Percentiles rank a stretch among this genome's conserved stretches.
phyloP scores from a whole-genome alignment of 139 green algal species.

The Coccomyxa sp. region DNA sequence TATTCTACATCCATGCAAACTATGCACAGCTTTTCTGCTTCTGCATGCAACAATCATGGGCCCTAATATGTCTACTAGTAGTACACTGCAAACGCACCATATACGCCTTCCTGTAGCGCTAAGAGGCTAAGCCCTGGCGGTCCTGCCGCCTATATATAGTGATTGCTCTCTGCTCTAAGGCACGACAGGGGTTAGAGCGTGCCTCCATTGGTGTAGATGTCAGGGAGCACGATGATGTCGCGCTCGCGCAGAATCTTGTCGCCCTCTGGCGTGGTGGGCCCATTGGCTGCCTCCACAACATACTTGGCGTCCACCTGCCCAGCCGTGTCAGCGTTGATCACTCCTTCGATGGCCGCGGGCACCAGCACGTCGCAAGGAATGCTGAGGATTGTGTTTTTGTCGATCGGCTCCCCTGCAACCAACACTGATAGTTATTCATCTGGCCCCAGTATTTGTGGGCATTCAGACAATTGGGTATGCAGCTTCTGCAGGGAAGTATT shows the following conservation, averaged over 20 bases:
- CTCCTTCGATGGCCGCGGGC: slow-evolving; percentile 78
- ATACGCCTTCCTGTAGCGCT: too few species aligned
- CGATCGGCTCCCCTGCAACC: slow-evolving; percentile 25
- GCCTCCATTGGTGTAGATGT: slow-evolving; percentile 70
- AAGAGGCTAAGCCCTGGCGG: too few species aligned
- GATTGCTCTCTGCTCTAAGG: neutral
- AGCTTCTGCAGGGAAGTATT: too few species aligned
- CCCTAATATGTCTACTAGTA: too few species aligned
- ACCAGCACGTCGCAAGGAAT: slow-evolving; percentile 85
- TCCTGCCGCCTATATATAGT: too few species aligned
- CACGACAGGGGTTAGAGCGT: neutral
- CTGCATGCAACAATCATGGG: too few species aligned
- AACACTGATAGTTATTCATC: neutral
- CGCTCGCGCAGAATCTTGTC: slow-evolving; percentile 64
- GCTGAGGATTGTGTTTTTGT: slow-evolving; percentile 55
- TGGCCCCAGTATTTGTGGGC: too few species aligned
- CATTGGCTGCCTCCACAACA: slow-evolving; percentile 89
- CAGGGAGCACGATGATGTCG: slow-evolving; percentile 67
- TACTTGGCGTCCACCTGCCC: slow-evolving; percentile 53
- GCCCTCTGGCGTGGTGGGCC: slow-evolving; percentile 46
- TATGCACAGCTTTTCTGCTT: too few species aligned
- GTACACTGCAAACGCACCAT: too few species aligned
- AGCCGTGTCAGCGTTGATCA: slow-evolving; percentile 56
- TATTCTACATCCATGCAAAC: too few species aligned
- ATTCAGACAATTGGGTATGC: too few species aligned